Evolutionary conservation across 2,329 filamentous ascomycete species (phyloP), one percentile per base, ranked within the genome.

Genomic region (Colletotrichum lupini): DNA sequence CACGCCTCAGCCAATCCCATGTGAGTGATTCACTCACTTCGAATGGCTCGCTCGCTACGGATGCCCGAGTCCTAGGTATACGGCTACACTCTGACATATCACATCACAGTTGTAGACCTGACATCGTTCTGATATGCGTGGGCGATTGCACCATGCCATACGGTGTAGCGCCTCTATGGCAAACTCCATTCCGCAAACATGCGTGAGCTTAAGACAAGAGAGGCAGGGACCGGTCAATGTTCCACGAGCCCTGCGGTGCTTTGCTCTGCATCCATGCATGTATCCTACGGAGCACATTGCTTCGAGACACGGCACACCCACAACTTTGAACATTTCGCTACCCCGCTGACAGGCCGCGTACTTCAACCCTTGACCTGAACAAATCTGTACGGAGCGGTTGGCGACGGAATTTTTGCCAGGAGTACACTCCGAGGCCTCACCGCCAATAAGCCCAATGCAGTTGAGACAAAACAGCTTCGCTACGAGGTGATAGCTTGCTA

Each of bases 131-230:
- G 8, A n/a, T 49, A 42, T 42, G 37, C 16, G 8, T 22, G 7
- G 42, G 42, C 42, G 19, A 49, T 49, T 49, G 42, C 19, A 49
- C 42, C 42, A n/a, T 7, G 19, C 6, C 42, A 19, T 49, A 19
- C 42, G 16, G 16, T 9, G 37, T 19, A 35, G 32, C 32, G 32
- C 37, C 37, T 42, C 37, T 6, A 16, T 12, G 12, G 37, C 37
- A 42, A 42, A 16, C 37, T 19, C 5, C 22, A 32, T 49, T 65
- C 62, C 62, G 62, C 62, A 65, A 65, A 57, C 62, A 65, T 65
- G 42, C 19, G 42, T 19, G 42, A 49, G 42, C 42, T 49, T 22
- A 49, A 49, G 42, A 49, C 42, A 49, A 49, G 42, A 49, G 42
- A 49, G 42, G 19, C 42, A 49, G 42, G 42, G 42, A 4, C 42